Conservation (phyloP, 306 rosid genomes). For the Echinosophora koreensis region DNA sequence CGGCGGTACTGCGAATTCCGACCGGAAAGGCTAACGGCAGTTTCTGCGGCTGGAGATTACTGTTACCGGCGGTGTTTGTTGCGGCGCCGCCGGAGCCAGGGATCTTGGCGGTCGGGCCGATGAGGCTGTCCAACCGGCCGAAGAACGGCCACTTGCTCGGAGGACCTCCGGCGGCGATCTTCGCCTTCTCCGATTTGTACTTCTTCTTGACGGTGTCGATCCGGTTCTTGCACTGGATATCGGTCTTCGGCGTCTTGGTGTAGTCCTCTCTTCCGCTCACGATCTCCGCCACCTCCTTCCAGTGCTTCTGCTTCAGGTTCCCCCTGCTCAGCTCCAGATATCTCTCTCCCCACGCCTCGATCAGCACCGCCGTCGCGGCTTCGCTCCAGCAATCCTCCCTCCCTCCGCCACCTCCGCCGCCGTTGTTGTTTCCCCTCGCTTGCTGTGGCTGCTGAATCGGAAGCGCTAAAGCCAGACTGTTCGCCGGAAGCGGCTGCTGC, state of each 20-base stretch:
- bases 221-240: conserved; percentile 95
- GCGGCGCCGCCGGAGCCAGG: conserved; percentile 44
- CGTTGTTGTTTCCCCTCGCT: conserved; percentile 49
- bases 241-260: conserved; percentile 74
- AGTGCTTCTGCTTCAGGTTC: conserved; percentile 96
- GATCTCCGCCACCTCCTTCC: conserved; percentile 97
- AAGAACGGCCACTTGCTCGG: conserved; percentile 88
- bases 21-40: conserved; percentile 82
- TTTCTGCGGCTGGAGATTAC: conserved; percentile 54
- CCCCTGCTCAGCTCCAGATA: conserved; percentile 93
- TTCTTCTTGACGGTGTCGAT: conserved; percentile 98
- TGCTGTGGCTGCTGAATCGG: conserved; percentile 62
- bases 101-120: conserved; percentile 75
- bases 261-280: conserved; percentile 83
- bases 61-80: conserved; percentile 29
- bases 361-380: conserved; percentile 89
- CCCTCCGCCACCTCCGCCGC: conserved; percentile 54
- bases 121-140: conserved; percentile 68
- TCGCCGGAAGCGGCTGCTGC: conserved; percentile 40
- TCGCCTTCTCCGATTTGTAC: conserved; percentile 88
- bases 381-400: conserved; percentile 99
- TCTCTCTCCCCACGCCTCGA: conserved; percentile 99
- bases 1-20: conserved; percentile 46
- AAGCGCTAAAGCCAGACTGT: conserved; percentile 69
- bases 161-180: conserved; percentile 65